Base-by-base conservation (phyloP, 192 early-diverging fungal genomes). In the Dispira parvispora region DNA sequence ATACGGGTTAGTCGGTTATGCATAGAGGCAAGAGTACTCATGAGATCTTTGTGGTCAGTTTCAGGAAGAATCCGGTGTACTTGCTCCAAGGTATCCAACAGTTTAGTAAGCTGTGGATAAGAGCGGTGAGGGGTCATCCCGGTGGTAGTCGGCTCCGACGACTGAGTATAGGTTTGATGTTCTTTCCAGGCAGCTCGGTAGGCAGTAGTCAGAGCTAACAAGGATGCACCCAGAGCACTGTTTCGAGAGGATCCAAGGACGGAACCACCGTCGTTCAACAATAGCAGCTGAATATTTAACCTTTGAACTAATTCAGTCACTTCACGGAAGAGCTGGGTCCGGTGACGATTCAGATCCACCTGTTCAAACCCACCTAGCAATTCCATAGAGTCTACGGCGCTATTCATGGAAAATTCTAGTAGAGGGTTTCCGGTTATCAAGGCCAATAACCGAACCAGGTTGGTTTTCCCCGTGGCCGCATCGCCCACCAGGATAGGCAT, bases 291-390 rank as follows among this genome's bases (percentile, higher is more conserved):
- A 20, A 42, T 53, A 9, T 55, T 42, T 49, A 62, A 26, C 23
- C 20, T 18, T 4, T 75, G 73, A 3, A 80, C 56, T 43, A 82
- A 64, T 11, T 72, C 58, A 21, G 65, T 67, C 20, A 86, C 65
- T 3, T 63, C 63, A 18, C 74, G 67, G 11, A 85, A 42, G 52
- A 84, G 62, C 38, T 63, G 66, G 45, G 82, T 74, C 43, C 78
- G 75, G 55, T 88, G 82, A 38, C 94, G 78, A 27, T 77, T 80
- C 46, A 88, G 61, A 71, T 97, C 94, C 11, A 92, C 84, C 69
- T 99, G 96, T 73, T 99, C 94, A 66, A 97, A 99, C 27, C 96
- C 96, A 61, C 96, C 96, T 20, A 99, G 69, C 11, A 99, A 70
- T 68, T 99, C 96, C 69, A 93, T 87, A 1, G 92, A 88, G 62